phyloP scores from a whole-genome alignment of 306 rosid species.

The Begonia masoniana region DNA sequence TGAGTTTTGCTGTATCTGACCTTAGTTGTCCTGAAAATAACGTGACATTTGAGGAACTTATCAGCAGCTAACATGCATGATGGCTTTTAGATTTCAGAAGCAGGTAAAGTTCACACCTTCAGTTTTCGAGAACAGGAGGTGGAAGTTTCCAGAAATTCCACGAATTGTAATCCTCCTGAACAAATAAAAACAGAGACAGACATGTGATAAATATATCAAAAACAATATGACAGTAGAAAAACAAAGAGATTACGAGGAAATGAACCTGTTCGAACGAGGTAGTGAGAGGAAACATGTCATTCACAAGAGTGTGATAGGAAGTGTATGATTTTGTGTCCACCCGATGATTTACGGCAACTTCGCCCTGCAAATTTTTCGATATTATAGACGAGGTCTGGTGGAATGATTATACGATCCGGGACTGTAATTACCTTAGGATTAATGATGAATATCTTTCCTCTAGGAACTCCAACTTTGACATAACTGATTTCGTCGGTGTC shows the following conservation, averaged over 20 bases:
- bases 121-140: conserved; percentile 26
- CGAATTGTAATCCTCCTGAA: conserved; percentile 83
- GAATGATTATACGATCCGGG: neutral
- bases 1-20: no score
- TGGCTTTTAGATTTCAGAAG: no score
- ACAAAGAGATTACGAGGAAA: neutral
- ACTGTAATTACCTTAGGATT: conserved; percentile 73
- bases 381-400: conserved; percentile 15
- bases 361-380: conserved; percentile 52
- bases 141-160: conserved; percentile 97
- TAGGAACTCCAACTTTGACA: conserved; percentile 84
- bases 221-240: neutral
- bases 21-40: no score
- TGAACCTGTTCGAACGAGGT: conserved; percentile 62
- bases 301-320: conserved; percentile 79
- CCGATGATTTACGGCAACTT: conserved; percentile 63
- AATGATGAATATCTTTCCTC: conserved; percentile 83
- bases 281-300: conserved; percentile 78
- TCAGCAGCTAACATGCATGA: no score
- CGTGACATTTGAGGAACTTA: no score
- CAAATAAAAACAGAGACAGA: neutral
- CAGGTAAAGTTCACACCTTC: conserved; percentile 10
- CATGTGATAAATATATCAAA: neutral
- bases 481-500: conserved; percentile 94
- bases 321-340: conserved; percentile 64